A percentile compares a stretch with the other conserved stretches of the same genome.
Conservation (phyloP, 1,139 yeast genomes). For the Geotrichum reessii region DNA sequence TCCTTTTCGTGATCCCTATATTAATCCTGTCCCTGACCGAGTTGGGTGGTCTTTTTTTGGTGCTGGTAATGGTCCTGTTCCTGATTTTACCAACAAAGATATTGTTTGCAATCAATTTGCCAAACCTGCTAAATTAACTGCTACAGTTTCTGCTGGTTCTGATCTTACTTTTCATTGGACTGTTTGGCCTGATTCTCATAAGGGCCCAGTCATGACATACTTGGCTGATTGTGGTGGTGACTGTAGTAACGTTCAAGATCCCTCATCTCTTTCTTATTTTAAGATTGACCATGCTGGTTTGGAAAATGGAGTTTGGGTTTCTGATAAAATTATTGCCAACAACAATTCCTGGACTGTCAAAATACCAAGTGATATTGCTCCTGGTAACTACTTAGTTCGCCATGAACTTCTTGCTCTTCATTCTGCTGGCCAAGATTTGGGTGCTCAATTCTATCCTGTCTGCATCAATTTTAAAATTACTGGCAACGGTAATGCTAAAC, state of each 20-base stretch:
- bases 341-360: slow-evolving; percentile 16
- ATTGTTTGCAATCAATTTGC: slow-evolving; percentile 17
- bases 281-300: slow-evolving; percentile 19
- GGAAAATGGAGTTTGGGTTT: slow-evolving; percentile 11
- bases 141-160: slow-evolving; percentile 14
- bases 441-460: slow-evolving; percentile 19
- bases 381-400: slow-evolving; percentile 18
- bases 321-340: slow-evolving; percentile 15
- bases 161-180: slow-evolving; percentile 16
- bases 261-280: slow-evolving; percentile 14
- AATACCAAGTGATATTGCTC: slow-evolving; percentile 14
- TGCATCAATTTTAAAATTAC: slow-evolving; percentile 18
- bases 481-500: slow-evolving; percentile 17
- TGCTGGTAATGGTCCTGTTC: slow-evolving; percentile 17
- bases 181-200: slow-evolving; percentile 15
- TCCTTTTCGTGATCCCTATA: slow-evolving; percentile 8
- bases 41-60: slow-evolving; percentile 17
- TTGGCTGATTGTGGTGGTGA: slow-evolving; percentile 16
- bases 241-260: slow-evolving; percentile 12
- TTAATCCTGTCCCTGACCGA: slow-evolving; percentile 1
- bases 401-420: slow-evolving; percentile 19
- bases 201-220: slow-evolving; percentile 18
- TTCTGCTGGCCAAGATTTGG: slow-evolving; percentile 1
- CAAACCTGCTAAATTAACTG: slow-evolving; percentile 5
- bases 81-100: slow-evolving; percentile 14